Percentiles rank a stretch among this genome's conserved stretches.
Conservation (phyloP, 2,329 filamentous ascomycete genomes). For the Claviceps spartinae region DNA sequence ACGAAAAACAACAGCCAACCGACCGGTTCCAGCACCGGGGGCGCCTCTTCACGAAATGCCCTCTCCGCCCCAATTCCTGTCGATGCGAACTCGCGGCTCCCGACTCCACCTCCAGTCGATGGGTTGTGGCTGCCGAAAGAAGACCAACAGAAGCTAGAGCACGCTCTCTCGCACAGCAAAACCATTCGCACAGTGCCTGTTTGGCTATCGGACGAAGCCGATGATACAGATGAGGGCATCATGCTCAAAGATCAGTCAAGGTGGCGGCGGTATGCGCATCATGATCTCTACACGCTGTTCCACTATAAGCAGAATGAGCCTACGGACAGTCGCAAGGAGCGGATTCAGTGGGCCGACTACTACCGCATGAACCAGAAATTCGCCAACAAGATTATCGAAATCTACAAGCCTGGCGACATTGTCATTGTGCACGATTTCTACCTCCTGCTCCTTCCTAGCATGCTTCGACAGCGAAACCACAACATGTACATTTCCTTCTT, state of each 20-base stretch:
- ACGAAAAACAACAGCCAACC: conserved; percentile 1
- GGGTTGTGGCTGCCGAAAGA: conserved; percentile 56
- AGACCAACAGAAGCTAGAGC: conserved; percentile 61
- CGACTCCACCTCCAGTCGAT: conserved; percentile 47
- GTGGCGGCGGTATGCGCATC: conserved; percentile 84
- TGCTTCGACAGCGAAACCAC: conserved; percentile 73
- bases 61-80: conserved; percentile 70
- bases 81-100: conserved; percentile 42
- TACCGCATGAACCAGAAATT: conserved; percentile 87
- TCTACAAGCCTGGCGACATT: conserved; percentile 86
- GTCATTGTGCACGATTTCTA: conserved; percentile 93
- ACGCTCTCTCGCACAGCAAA: conserved; percentile 56
- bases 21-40: conserved; percentile 25
- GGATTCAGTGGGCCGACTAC: conserved; percentile 83
- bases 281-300: conserved; percentile 82
- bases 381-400: conserved; percentile 73
- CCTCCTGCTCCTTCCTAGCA: conserved; percentile 74
- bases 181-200: conserved; percentile 73
- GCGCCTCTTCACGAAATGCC: conserved; percentile 49
- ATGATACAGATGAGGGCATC: conserved; percentile 53
- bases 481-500: conserved; percentile 93
- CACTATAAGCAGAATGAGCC: conserved; percentile 95
- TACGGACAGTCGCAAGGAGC: conserved; percentile 68
- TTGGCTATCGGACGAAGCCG: conserved; percentile 71
- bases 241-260: conserved; percentile 67